Conservation (phyloP, 2,329 filamentous ascomycete species). For the Botrytis byssoidea region DNA sequence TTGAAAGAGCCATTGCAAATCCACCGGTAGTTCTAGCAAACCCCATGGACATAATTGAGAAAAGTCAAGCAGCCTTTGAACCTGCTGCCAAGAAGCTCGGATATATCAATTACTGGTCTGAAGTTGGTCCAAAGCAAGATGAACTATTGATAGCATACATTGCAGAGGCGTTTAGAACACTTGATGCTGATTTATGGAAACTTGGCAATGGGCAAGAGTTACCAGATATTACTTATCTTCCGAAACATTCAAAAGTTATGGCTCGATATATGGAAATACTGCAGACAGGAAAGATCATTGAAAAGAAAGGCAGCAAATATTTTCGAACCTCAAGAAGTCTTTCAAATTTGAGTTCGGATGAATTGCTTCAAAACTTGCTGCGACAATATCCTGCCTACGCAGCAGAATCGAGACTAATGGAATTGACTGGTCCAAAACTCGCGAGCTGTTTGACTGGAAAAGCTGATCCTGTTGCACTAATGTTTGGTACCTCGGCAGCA, state of each 20-base stretch:
- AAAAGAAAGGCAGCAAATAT: conserved; percentile 15
- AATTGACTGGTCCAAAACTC: conserved; percentile 26
- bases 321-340: conserved; percentile 20
- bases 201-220: conserved; percentile 29
- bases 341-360: background rate
- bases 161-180: conserved; percentile 35
- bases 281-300: conserved; percentile 25
- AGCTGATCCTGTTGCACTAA: conserved; percentile 28
- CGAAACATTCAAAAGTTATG: conserved; percentile 36
- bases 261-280: conserved; percentile 35
- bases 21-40: background rate
- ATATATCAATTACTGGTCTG: conserved; percentile 5
- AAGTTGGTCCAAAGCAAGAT: conserved; percentile 6
- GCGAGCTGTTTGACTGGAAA: conserved; percentile 29
- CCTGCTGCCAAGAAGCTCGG: background rate
- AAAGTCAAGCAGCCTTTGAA: background rate
- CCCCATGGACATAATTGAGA: background rate
- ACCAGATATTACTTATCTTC: conserved; percentile 25
- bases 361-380: conserved; percentile 25
- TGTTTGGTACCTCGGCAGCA: conserved; percentile 29
- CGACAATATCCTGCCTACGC: conserved; percentile 39
- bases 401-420: conserved; percentile 25
- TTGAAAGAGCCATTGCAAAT: background rate
- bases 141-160: conserved; percentile 31
- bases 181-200: conserved; percentile 34